Evolutionary conservation across 179 eudicot genomes (phyloP), one percentile per base, ranked within the genome.

Genomic region (Carnegiea gigantea): DNA sequence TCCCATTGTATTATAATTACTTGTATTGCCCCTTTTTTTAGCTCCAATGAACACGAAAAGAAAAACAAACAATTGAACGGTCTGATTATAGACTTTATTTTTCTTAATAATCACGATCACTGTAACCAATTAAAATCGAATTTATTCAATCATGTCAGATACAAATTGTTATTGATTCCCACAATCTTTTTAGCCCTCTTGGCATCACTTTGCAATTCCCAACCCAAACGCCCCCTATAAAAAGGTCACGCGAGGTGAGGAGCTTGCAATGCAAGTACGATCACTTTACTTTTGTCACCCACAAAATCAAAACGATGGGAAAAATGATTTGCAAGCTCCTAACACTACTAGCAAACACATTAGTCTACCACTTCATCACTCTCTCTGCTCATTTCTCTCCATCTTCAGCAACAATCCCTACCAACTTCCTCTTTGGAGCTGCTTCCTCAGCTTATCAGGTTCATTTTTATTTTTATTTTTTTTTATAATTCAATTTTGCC

Each of bases 391-490:
- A 46, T 59, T 26, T 51, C 33, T 67, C 64, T 14, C 78, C n/a
- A 0, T 60, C 84, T 21, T 36, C 74, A 59, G 20, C 30, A 9
- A 21, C 53, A 51, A 84, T 89, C 51, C 90, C 93, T 33, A 71
- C 77, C 21, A 81, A 89, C 59, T 93, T 93, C 79, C 90, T 93
- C 46, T 92, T 89, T 78, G 97, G 95, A 46, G 86, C 95, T 65
- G 92, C 93, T 36, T 93, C 97, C 12, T 92, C 97, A 30, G 91
- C 95, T 73, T 93, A 92, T 77, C 93, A 93, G 93, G 95, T 93
- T 28, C 14, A 51, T 17, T 51, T 11, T 11, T 48, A 8, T 48
- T 48, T 51, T 51, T 3, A 51, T 51, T 51, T 51, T 0, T 51
- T 51, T 12, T 51, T 51, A 0, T 13, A 12, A 51, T 51, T 51